Percentiles rank a stretch among this genome's conserved stretches.
phyloP scores from a whole-genome alignment of 2,329 filamentous ascomycete genomes.

The Fusarium newnesense region DNA sequence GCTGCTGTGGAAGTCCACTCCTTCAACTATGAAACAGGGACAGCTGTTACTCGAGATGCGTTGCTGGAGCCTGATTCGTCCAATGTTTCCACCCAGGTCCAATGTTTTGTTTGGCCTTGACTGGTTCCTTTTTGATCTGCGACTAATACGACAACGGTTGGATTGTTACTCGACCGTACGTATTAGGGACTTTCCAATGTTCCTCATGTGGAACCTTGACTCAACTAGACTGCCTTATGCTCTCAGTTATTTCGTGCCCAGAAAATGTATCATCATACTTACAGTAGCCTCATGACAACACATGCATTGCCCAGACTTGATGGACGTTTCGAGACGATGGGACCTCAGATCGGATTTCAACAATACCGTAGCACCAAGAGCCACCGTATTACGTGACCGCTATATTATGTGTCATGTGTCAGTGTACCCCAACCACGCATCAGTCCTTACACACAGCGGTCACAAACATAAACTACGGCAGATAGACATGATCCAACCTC shows the following conservation, averaged over 20 bases:
- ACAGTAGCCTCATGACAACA: conserved; percentile 32
- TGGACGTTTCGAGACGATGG: conserved; percentile 34
- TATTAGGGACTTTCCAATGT: conserved; percentile 7
- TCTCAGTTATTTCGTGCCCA: conserved; percentile 10
- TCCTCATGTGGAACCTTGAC: conserved; percentile 27
- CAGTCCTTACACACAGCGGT: conserved; percentile 9
- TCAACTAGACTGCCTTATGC: conserved; percentile 1
- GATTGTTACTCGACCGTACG: conserved; percentile 1
- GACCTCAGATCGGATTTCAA: conserved; percentile 13
- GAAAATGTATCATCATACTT: conserved; percentile 35
- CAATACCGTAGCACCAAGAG: conserved; percentile 16
- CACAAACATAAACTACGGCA: conserved; percentile 19
- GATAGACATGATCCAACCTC: conserved; percentile 9
- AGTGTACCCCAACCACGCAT: neutral
- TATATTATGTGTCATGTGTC: conserved; percentile 15
- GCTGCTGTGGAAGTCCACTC: conserved; percentile 4
- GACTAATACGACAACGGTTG: conserved; percentile 11
- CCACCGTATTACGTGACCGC: conserved; percentile 13
- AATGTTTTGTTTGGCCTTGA: conserved; percentile 19
- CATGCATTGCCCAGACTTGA: conserved; percentile 30
- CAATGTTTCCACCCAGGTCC: conserved; percentile 28
- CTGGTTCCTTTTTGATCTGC: conserved; percentile 1
- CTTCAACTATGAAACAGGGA: conserved; percentile 31
- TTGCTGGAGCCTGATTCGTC: conserved; percentile 24
- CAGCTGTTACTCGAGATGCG: conserved; percentile 19